Base-by-base conservation (phyloP, 108 stramenopile genomes). In the Skeletonema potamos region DNA sequence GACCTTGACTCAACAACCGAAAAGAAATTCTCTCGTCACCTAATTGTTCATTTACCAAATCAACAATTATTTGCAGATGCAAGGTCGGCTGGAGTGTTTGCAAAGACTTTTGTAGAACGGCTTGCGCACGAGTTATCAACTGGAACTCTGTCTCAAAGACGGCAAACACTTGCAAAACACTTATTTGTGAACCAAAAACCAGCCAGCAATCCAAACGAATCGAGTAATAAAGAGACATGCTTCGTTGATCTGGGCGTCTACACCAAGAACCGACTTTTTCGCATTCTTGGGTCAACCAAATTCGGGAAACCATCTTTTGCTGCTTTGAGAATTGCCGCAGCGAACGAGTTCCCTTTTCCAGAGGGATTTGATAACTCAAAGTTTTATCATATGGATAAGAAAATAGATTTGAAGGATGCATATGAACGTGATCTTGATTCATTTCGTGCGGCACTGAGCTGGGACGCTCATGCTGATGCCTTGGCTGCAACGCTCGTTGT, bases 1-100 rank as follows among this genome's bases (percentile, higher is more conserved):
- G 96, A 97, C 58, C 82, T 98, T 33, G 98, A 98, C 70, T 95
- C 95, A 2, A 91, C 93, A 10, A 97, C 96, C 1, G 84, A 77
- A 3, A 77, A 66, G 20, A 98, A 98, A 70, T 97, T 97, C 76
- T 95, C 94, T 30, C 82, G 96, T 18, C 98, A 98, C 62, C 73
- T 93, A 73, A 92, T 97, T 54, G 70, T 97, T 13, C 91, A 95
- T 60, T 68, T 98, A 58, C 92, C 91, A 2, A 73, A 82, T 51
- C 68, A 62, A 8, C 54, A 70, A 30, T 64, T 93, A 27, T 95
- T 95, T 72, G 73, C 69, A 20, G 85, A 93, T 82, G 82, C 86
- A 8, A 59, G 36, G 12, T 82, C 86, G 4, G 87, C 82, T 15
- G 92, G 96, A 34, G 46, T 70, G 13, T 94, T 96, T 85, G 86